Evolutionary conservation across 1,284 basidiomycete genomes (phyloP).

Genomic region (Ustilago nuda): DNA sequence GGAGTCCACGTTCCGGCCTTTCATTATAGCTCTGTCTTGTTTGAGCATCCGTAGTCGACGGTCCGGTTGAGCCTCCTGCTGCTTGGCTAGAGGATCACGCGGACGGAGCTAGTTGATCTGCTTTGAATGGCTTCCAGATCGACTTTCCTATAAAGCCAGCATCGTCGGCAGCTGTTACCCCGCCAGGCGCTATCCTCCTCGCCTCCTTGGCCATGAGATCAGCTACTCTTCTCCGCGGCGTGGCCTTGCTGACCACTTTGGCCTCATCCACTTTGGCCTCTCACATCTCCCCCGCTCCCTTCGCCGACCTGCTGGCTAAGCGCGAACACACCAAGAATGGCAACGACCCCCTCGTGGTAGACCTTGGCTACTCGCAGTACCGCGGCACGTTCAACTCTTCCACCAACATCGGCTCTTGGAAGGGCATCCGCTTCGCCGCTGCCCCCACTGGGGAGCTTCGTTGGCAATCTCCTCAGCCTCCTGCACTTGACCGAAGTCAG

Average conservation of each 20-base stretch:
- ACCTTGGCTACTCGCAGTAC: slow-evolving; percentile 38
- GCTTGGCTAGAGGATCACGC: no score
- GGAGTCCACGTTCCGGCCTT: not conserved
- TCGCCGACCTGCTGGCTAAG: slow-evolving; percentile 29
- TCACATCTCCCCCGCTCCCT: slow-evolving; percentile 20
- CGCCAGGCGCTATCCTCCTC: not conserved
- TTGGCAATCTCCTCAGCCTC: slow-evolving; percentile 38
- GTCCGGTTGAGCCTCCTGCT: not conserved
- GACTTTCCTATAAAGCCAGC: not conserved
- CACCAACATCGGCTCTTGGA: slow-evolving; percentile 30
- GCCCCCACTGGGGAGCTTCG: slow-evolving; percentile 33
- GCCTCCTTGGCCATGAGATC: slow-evolving; percentile 7
- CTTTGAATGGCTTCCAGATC: not conserved
- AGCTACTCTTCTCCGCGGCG: slow-evolving; percentile 10
- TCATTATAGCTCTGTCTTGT: not conserved
- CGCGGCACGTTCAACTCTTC: slow-evolving; percentile 24
- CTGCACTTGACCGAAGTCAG: slow-evolving; percentile 13
- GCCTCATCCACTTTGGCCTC: slow-evolving; percentile 1
- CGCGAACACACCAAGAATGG: slow-evolving; percentile 2
- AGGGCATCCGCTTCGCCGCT: slow-evolving; percentile 48
- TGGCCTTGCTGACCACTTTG: slow-evolving; percentile 7
- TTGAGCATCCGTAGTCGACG: not conserved
- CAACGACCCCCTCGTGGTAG: slow-evolving; percentile 26
- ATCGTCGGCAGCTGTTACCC: not conserved
- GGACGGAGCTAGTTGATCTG: no score